Base-by-base conservation (phyloP, 768 basidiomycete genomes). In the Xerocomellus chrysenteron region DNA sequence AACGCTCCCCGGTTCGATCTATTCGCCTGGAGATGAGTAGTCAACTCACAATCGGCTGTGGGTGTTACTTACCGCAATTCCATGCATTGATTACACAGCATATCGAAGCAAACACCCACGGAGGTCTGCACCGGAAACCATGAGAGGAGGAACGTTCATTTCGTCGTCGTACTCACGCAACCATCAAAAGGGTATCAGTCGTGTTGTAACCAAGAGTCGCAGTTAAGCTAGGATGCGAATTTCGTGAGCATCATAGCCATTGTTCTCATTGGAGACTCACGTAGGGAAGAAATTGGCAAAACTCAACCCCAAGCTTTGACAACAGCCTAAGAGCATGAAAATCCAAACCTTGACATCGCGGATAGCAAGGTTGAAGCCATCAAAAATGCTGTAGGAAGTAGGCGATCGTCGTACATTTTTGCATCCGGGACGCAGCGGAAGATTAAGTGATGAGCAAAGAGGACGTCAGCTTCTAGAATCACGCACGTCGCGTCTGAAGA, bases 1-100 rank as follows among this genome's bases (percentile, higher is more conserved):
- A 87, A 17, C 85, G 79, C 64, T 87, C 86, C 6, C 85, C 85
- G 12, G 82, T 81, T 55, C 73, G 74, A 57, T 86, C 86, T 80
- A 40, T 19, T 2, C 19, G 41, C 30, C 17, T 32, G 16, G 19
- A n/a, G 11, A 44, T 57, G 5, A 53, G 19, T 13, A 33, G 3
- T 30, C 28, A 16, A 33, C 40, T 50, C 35, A 52, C 16, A 6
- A n/a, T 40, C 41, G 3, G 26, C 2, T 35, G 12, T 3, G 33
- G 10, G 17, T 16, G 33, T 13, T 40, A 48, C 47, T 44, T 50
- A 71, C 78, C 79, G 19, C 82, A 80, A 63, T 85, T 75, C 79
- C 80, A 80, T 2, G 83, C 83, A 61, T 78, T 83, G 26, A 79
- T 50, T 32, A 76, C 75, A 55, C 80, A 81, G 2, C 78, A 65